Evolutionary conservation across 1,139 yeast species (phyloP), one percentile per base, ranked within the genome.

Genomic region (Saccharomycopsis hybrid): DNA sequence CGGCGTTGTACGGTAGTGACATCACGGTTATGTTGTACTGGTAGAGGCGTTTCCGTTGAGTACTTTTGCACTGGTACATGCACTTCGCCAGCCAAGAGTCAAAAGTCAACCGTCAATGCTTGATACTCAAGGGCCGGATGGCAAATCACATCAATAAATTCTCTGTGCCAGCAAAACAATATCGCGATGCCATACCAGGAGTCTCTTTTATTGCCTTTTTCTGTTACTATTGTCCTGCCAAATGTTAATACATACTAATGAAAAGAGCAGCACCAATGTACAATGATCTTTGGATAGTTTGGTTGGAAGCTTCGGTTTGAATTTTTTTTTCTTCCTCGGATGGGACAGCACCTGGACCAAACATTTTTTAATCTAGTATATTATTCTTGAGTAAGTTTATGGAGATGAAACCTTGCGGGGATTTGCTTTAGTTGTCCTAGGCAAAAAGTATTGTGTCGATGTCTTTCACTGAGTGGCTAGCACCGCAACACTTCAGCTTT

Each of bases 241-340:
- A 36, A 5, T 5, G 24, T 9, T 18, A 11, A n/a, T 27, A 46
- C 48, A 40, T 41, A 46, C 48, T 43, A 28, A 45, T 44, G 88
- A 89, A 84, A 62, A 84, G 76, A 51, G 82, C 82, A 57, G 80
- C 78, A 49, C 87, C 90, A 56, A 80, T 64, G 55, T 73, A 62
- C 55, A 82, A 80, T 44, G 88, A 83, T 56, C 74, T 71, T 62
- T 72, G 74, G 62, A 84, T 68, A 52, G 83, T 79, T 57, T 75
- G 73, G 58, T 69, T 66, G 54, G 85, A 78, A 63, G 73, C 75
- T 59, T 76, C 71, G 61, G 79, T 82, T 36, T 48, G 53, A 8
- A 40, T 28, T 30, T 50, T 45, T 31, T 50, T 52, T 42, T 52
- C 55, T 44, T 50, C 87, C 65, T 80, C 85, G 56, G 77, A 70